Base-by-base conservation (phyloP, 306 rosid species). In the Carpinus fangiana region DNA sequence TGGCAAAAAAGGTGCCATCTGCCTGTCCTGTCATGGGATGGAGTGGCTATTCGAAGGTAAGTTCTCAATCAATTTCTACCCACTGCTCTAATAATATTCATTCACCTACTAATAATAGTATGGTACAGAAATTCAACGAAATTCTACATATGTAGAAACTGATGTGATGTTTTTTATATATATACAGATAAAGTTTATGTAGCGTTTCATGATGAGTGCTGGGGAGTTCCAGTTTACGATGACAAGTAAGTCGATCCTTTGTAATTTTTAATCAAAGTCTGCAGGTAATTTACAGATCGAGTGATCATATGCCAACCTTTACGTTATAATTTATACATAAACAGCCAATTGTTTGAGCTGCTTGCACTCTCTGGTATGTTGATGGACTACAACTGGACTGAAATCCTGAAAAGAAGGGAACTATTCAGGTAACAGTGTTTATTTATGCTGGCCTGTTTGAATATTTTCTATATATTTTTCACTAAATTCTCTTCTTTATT, bases 361-460 rank as follows among this genome's bases (percentile, higher is more conserved):
- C 98, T 95, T 65, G 99, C 99, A 45, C 52, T 95, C 87, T 90
- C 94, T 59, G 98, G 99, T 23, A 89, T 95, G 93, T 83, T 95
- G 85, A 95, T 95, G 93, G 99, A 93, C 79, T 90, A 91, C 87
- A 95, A 95, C 71, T 95, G 99, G 99, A 95, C 99, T 45, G 99
- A 93, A 81, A 93, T 95, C 74, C 90, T 95, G 5, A 95, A 89
- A 84, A 87, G 97, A 88, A 91, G 90, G 79, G 94, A 93, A 86
- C 74, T 79, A 9, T 89, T 93, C 46, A 89, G 98, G 98, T 93
- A 91, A 81, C 10, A 21, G 48, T 36, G 8, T 64, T 5, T 48
- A 12, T 18, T 31, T 31, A 31, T 31, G 34, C 34, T 31, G 34
- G 16, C 17, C 31, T 41, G 1, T 41, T 0, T 5, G 45, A 41